Conservation (phyloP, 1,284 basidiomycete species). For the Ganoderma sinense region DNA sequence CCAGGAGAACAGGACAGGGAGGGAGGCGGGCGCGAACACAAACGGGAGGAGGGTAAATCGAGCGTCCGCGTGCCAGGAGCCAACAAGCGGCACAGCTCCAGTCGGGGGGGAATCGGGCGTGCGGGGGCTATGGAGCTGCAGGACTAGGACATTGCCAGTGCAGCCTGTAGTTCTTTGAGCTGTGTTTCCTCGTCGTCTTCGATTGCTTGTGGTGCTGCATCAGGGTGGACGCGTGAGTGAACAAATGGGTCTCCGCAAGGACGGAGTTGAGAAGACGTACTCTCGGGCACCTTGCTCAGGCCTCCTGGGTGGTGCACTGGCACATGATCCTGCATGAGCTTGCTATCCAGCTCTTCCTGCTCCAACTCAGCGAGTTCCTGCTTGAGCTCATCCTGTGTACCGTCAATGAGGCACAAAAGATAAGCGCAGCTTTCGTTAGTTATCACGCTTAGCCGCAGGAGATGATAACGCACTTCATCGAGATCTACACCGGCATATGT, state of each 20-base stretch:
- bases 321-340: constrained; percentile 89
- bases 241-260: constrained; percentile 13
- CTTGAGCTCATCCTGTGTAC: constrained; percentile 78
- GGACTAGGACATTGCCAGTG: constrained; percentile 77
- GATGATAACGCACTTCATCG: constrained; percentile 69
- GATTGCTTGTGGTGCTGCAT: constrained; percentile 55
- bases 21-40: background rate
- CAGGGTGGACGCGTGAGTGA: constrained; percentile 9
- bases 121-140: constrained; percentile 16
- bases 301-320: constrained; percentile 87
- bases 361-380: constrained; percentile 91
- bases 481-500: constrained; percentile 68
- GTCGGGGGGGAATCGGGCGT: constrained; percentile 10
- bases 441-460: background rate
- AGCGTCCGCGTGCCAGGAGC: constrained; percentile 18
- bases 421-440: background rate
- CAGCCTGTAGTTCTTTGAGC: constrained; percentile 92
- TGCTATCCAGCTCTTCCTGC: constrained; percentile 90
- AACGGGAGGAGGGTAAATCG: constrained; percentile 22
- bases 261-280: constrained; percentile 49
- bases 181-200: constrained; percentile 97
- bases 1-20: constrained; percentile 1
- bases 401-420: background rate
- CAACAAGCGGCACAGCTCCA: constrained; percentile 1
- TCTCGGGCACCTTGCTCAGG: constrained; percentile 57